Evolutionary conservation across 306 rosid genomes (phyloP), one percentile per base, ranked within the genome.

Genomic region (Gastrolobium villosum): DNA sequence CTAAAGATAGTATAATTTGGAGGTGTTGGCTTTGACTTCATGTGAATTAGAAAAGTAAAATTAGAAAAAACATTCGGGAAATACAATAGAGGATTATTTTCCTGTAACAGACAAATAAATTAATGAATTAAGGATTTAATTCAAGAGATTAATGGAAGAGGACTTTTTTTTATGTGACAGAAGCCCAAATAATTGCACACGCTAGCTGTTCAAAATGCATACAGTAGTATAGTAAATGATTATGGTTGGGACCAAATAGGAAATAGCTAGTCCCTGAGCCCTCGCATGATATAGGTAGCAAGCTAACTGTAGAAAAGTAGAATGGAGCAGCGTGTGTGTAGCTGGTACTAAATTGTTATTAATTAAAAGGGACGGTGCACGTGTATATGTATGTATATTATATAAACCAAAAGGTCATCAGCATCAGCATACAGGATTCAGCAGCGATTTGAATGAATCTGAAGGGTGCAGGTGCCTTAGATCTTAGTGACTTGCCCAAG

Each of bases 401-500:
- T 3, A 6, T 2, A 6, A 15, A 39, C 1, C 10, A 37, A 39
- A 11, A 34, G 8, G 30, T 49, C 2, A 39, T n/a, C 30, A 35
- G 69, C 2, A 39, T n/a, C 30, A 35, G 44, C 10, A n/a, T 4
- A 62, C 31, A 61, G 46, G 20, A 37, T 62, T 20, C 5, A 64
- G 50, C 57, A 68, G 63, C 64, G 39, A 4, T 78, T 69, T 57
- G 76, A 78, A 78, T 70, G 82, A 54, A 45, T 34, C 14, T 70
- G 48, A 55, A 40, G 32, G 72, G 14, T 20, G 65, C 64, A 61
- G 65, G 64, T 3, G 79, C 37, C 11, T 62, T 74, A 30, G 82
- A 82, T 75, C 59, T 82, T 82, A 79, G 86, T 56, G 68, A 82
- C 63, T 70, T 1, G 37, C 1, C 7, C 84, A 82, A 82, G 84